Evolutionary conservation across 345 rosid species (phyloP).

Genomic region (Kernera saxatilis): DNA sequence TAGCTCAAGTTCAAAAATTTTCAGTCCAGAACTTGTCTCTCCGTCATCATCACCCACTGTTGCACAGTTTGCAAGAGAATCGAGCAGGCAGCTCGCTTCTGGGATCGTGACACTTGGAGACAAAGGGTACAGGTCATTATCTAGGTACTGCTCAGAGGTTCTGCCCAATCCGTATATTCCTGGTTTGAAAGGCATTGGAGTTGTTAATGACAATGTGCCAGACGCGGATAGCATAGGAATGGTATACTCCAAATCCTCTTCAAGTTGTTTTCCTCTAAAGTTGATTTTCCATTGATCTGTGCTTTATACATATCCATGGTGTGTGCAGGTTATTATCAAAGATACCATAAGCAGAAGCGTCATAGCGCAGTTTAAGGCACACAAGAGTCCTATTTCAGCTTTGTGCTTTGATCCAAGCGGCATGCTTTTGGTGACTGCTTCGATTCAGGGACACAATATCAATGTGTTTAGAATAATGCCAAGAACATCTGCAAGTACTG

Average conservation of each 20-base stretch:
- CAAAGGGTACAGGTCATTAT: slow-evolving; percentile 63
- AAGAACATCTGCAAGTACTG: slow-evolving; percentile 38
- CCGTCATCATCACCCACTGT: slow-evolving; percentile 47
- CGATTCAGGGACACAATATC: slow-evolving; percentile 86
- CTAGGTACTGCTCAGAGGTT: slow-evolving; percentile 72
- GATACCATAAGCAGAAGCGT: slow-evolving; percentile 65
- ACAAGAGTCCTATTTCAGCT: slow-evolving; percentile 85
- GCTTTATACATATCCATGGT: background rate
- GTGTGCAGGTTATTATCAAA: slow-evolving; percentile 70
- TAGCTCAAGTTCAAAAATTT: slow-evolving; percentile 43
- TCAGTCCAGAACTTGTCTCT: slow-evolving; percentile 59
- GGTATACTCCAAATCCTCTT: slow-evolving; percentile 42
- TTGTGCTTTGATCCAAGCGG: slow-evolving; percentile 93
- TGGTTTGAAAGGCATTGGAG: slow-evolving; percentile 53
- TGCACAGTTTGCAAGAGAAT: slow-evolving; percentile 78
- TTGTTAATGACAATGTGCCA: slow-evolving; percentile 44
- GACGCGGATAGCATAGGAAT: slow-evolving; percentile 77
- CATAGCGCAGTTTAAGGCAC: slow-evolving; percentile 85
- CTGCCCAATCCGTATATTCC: slow-evolving; percentile 60
- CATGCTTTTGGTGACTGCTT: slow-evolving; percentile 84
- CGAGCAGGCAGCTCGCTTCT: slow-evolving; percentile 87
- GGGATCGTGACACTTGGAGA: slow-evolving; percentile 87
- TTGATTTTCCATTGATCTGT: background rate
- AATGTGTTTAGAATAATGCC: slow-evolving; percentile 86
- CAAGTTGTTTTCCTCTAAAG: background rate